phyloP scores from a whole-genome alignment of 257 asterid genomes.

The Fraxinus cuspidata region DNA sequence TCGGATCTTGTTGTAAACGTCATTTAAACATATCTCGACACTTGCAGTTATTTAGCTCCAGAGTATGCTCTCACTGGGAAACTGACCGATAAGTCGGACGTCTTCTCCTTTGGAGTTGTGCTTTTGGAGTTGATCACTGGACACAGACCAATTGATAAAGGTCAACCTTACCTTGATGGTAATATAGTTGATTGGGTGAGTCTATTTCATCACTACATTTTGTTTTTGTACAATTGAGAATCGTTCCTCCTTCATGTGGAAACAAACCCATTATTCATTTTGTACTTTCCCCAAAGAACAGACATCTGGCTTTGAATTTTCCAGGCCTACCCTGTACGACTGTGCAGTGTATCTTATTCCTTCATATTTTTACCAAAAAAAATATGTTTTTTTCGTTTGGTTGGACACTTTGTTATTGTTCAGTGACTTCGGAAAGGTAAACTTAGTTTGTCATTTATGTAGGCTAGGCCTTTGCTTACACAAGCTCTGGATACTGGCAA shows the following conservation, averaged over 20 bases:
- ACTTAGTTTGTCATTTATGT: conserved; percentile 12
- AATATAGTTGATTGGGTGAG: conserved; percentile 93
- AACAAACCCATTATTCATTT: background rate
- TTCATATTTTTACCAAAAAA: background rate
- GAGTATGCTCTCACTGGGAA: conserved; percentile 95
- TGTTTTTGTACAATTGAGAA: conserved; percentile 7
- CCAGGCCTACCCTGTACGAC: background rate
- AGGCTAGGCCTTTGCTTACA: conserved; percentile 93
- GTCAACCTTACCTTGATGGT: conserved; percentile 79
- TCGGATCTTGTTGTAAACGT: background rate
- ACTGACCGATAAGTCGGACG: conserved; percentile 79
- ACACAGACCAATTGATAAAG: conserved; percentile 78
- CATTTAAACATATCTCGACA: conserved; percentile 3
- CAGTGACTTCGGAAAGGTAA: conserved; percentile 7
- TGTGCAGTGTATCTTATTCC: background rate
- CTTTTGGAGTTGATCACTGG: conserved; percentile 91
- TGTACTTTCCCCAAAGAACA: background rate
- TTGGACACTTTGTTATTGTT: background rate
- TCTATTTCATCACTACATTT: background rate
- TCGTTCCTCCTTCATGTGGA: background rate
- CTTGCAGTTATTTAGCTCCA: conserved; percentile 86
- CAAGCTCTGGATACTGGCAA: conserved; percentile 62
- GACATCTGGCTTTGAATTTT: background rate
- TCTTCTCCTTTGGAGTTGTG: conserved; percentile 89
- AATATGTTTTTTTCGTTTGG: background rate